These are phyloP conservation scores for Colletotrichum sidae DNA, from an alignment of 2,329 filamentous ascomycete genomes.

Conservation along the genomic window DNA sequence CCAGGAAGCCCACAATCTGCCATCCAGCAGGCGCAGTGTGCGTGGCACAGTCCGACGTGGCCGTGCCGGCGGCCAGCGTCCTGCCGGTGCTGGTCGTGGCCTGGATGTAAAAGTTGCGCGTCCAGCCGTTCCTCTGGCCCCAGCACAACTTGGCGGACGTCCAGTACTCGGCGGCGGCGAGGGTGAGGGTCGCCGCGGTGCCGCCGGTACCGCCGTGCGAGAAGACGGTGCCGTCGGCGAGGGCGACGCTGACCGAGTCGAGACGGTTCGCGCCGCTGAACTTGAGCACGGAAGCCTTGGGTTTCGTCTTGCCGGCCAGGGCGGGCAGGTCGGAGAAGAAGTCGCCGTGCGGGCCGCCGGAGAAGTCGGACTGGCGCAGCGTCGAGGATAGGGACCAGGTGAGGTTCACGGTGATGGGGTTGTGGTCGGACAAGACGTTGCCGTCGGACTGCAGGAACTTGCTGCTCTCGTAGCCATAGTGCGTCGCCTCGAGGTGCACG, in stretches of 20 bases:
- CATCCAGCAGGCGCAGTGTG: constrained; percentile 60
- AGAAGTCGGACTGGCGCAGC: constrained; percentile 58
- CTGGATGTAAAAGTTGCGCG: constrained; percentile 67
- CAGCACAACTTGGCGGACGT: constrained; percentile 61
- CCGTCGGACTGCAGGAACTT: constrained; percentile 69
- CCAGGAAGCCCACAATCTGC: constrained; percentile 65
- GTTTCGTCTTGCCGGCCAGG: constrained; percentile 47
- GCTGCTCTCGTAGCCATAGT: constrained; percentile 65
- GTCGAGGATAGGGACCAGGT: constrained; percentile 52
- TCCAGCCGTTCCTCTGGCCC: constrained; percentile 56
- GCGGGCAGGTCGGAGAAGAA: constrained; percentile 68
- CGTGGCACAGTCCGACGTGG: constrained; percentile 59
- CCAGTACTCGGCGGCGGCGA: constrained; percentile 62
- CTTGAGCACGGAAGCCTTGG: constrained; percentile 51
- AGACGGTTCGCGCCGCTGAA: constrained; percentile 62
- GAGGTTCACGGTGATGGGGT: constrained; percentile 70
- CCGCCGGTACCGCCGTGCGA: constrained; percentile 67
- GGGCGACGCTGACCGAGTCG: constrained; percentile 60
- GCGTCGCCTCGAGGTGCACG: constrained; percentile 58
- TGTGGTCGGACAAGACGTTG: constrained; percentile 71
- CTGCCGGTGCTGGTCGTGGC: constrained; percentile 64
- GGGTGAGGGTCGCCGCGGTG: constrained; percentile 51
- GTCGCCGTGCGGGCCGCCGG: constrained; percentile 60
- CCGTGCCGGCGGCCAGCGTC: constrained; percentile 56
- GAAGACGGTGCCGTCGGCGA: constrained; percentile 61